Conservation (phyloP, 176 grass and related monocot species). For the Eragrostis nindensis region DNA sequence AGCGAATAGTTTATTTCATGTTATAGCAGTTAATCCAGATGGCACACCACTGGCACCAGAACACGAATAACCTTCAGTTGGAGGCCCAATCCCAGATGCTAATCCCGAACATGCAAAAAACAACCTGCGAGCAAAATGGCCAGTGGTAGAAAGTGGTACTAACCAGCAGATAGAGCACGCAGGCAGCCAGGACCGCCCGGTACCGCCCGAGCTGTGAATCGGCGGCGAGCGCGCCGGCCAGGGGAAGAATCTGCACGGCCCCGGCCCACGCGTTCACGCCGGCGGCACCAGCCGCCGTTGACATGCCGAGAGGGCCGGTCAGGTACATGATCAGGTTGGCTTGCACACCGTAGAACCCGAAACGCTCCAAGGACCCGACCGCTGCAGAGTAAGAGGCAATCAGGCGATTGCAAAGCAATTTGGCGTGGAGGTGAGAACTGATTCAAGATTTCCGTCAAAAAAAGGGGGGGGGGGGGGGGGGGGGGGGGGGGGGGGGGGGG, state of each 20-base stretch:
- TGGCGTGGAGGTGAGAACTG: too few species aligned
- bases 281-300: slow-evolving; percentile 53
- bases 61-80: too few species aligned
- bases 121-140: too few species aligned
- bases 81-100: too few species aligned
- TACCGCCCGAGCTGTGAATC: slow-evolving; percentile 64
- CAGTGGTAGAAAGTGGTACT: neutral
- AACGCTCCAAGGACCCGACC: slow-evolving; percentile 67
- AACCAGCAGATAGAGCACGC: slow-evolving; percentile 57
- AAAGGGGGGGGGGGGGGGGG: too few species aligned
- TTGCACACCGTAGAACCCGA: slow-evolving; percentile 58
- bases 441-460: too few species aligned
- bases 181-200: slow-evolving; percentile 45
- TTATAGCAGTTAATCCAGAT: too few species aligned
- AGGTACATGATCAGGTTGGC: slow-evolving; percentile 77
- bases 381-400: neutral
- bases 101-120: too few species aligned
- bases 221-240: slow-evolving; percentile 60
- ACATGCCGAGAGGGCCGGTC: slow-evolving; percentile 61
- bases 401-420: too few species aligned
- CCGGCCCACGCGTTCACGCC: slow-evolving; percentile 59
- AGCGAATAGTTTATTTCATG: too few species aligned
- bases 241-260: slow-evolving; percentile 49
- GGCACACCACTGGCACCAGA: too few species aligned
- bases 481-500: too few species aligned